These are phyloP conservation scores for Ceraceosorus guamensis DNA, from an alignment of 1,284 basidiomycete species.

Conservation along the genomic window DNA sequence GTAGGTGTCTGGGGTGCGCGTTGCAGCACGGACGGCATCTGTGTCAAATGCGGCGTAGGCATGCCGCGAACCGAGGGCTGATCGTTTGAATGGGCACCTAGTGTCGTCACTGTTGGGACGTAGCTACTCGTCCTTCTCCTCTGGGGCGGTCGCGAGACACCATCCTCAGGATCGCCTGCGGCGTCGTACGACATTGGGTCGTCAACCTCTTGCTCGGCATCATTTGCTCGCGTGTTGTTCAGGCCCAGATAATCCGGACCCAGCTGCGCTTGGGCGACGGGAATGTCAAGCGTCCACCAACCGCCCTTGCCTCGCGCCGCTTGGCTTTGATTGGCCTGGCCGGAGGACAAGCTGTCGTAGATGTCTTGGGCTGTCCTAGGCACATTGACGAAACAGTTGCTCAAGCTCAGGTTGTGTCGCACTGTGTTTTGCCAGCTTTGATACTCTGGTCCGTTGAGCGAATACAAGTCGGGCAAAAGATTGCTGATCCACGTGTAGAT, in stretches of 20 bases:
- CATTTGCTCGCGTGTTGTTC: too few species aligned
- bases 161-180: too few species aligned
- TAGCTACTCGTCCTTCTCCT: background rate
- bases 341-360: constrained; percentile 31
- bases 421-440: constrained; percentile 43
- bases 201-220: too few species aligned
- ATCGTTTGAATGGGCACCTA: too few species aligned
- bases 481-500: constrained; percentile 41
- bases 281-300: constrained; percentile 32
- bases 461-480: constrained; percentile 27
- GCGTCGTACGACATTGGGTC: too few species aligned
- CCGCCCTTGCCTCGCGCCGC: constrained; percentile 33
- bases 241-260: constrained; percentile 7
- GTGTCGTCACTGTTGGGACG: too few species aligned
- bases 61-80: too few species aligned
- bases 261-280: constrained; percentile 21
- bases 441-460: constrained; percentile 29
- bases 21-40: too few species aligned
- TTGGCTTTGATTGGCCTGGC: constrained; percentile 28
- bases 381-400: constrained; percentile 39
- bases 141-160: background rate
- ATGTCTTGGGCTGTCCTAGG: constrained; percentile 29
- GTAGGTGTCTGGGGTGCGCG: too few species aligned
- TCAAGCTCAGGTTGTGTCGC: constrained; percentile 38
- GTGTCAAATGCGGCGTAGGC: too few species aligned